Conservation (phyloP, 106 monocot species). For the Dendrobium nobile region DNA sequence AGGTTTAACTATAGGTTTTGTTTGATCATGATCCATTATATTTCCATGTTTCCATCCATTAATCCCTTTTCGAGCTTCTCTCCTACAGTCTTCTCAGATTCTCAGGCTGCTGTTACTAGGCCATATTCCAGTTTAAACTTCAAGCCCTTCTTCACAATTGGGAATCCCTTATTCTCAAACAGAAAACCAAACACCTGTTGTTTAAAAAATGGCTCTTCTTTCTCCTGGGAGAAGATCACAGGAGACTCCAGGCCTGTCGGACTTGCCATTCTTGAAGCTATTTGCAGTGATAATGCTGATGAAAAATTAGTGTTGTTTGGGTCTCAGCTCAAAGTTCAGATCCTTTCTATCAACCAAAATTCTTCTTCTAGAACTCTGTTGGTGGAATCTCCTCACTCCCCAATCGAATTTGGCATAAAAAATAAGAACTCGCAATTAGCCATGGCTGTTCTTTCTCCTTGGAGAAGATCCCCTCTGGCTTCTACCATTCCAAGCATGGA, state of each 20-base stretch:
- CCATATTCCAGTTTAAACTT: not conserved
- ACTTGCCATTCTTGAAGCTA: slow-evolving; percentile 54
- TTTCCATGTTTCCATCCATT: not conserved
- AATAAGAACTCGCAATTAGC: slow-evolving; percentile 33
- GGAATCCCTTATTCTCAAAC: too few relatives aligned
- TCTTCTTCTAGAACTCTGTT: not conserved
- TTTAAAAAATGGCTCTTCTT: not conserved
- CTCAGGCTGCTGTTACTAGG: not conserved
- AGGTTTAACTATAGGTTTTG: too few relatives aligned
- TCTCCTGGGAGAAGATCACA: too few relatives aligned
- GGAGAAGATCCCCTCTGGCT: slow-evolving; percentile 9
- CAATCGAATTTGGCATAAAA: slow-evolving; percentile 59
- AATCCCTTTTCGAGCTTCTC: not conserved
- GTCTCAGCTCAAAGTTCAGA: slow-evolving; percentile 69
- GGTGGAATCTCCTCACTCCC: slow-evolving; percentile 7
- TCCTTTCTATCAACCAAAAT: slow-evolving; percentile 12
- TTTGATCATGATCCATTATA: too few relatives aligned
- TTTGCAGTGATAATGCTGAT: slow-evolving; percentile 26
- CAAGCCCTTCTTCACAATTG: not conserved
- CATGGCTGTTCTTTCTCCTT: slow-evolving; percentile 29
- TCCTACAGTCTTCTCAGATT: not conserved
- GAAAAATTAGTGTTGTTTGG: slow-evolving; percentile 49
- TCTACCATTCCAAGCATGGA: not conserved
- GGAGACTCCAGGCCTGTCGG: not conserved
- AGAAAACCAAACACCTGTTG: not conserved